Percentiles rank a stretch among this genome's conserved stretches.
Evolutionary conservation across 306 rosid species (phyloP).

Genomic region (Fagus sylvatica): DNA sequence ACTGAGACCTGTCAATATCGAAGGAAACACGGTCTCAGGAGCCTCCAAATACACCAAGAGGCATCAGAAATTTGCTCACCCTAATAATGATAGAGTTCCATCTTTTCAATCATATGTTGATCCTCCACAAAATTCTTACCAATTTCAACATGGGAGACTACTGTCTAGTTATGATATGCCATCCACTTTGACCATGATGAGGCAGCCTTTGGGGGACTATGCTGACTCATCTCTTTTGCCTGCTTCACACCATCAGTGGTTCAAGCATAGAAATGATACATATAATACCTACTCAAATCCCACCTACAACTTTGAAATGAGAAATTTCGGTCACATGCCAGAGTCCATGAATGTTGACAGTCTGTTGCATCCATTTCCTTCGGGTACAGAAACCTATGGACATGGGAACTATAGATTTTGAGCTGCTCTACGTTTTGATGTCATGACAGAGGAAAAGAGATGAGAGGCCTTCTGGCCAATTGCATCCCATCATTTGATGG

Average conservation of each 20-base stretch:
- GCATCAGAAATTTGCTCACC: constrained; percentile 26
- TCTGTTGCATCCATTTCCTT: constrained; percentile 24
- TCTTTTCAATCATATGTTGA: constrained; percentile 17
- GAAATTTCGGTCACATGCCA: constrained; percentile 21
- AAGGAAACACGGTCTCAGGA: constrained; percentile 37
- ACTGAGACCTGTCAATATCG: constrained; percentile 27
- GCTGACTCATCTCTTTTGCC: constrained; percentile 25
- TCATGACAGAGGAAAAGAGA: background rate
- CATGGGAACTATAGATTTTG: constrained; percentile 21
- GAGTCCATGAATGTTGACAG: constrained; percentile 11
- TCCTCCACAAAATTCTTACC: constrained; percentile 26
- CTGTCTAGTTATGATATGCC: constrained; percentile 25
- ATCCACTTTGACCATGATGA: constrained; percentile 26
- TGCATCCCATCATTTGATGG: background rate
- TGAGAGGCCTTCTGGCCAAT: background rate
- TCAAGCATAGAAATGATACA: background rate
- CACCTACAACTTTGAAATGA: constrained; percentile 24
- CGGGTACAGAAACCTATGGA: constrained; percentile 27
- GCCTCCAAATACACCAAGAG: constrained; percentile 17
- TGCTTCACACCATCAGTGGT: constrained; percentile 17
- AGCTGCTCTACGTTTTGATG: constrained; percentile 8
- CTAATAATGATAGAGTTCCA: constrained; percentile 31
- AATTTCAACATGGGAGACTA: constrained; percentile 27
- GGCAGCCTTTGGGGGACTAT: constrained; percentile 28
- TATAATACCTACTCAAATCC: constrained; percentile 27